A percentile compares a stretch with the other conserved stretches of the same genome.
These are phyloP conservation scores for Hygrocybe punicea DNA, from an alignment of 768 basidiomycete genomes.

Conservation along the genomic window DNA sequence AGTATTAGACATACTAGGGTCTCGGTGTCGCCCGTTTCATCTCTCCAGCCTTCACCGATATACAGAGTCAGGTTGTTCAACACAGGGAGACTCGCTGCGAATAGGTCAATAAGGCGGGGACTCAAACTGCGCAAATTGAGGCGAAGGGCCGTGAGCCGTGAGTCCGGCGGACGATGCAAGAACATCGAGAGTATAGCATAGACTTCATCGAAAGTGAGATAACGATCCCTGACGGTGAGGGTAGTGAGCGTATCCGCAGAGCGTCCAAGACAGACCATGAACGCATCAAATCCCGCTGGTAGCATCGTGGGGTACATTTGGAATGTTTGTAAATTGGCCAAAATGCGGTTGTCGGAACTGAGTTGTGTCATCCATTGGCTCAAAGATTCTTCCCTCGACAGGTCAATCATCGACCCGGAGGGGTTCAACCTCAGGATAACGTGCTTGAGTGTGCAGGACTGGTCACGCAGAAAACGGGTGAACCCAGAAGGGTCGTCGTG, in stretches of 20 bases:
- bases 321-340: constrained; percentile 33
- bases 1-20: constrained; percentile 1
- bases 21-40: constrained; percentile 9
- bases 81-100: constrained; percentile 30
- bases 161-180: constrained; percentile 13
- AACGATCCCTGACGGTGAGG: constrained; percentile 42
- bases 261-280: constrained; percentile 31
- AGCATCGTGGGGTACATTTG: constrained; percentile 43
- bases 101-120: constrained; percentile 32
- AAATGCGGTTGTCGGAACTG: constrained; percentile 25
- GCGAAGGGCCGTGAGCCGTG: constrained; percentile 27
- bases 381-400: constrained; percentile 31
- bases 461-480: constrained; percentile 28
- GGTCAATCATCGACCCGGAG: constrained; percentile 27
- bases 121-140: constrained; percentile 36
- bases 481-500: constrained; percentile 35
- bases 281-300: constrained; percentile 32
- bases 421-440: constrained; percentile 43
- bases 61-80: constrained; percentile 32
- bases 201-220: constrained; percentile 35
- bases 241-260: constrained; percentile 32
- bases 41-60: constrained; percentile 22
- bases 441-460: constrained; percentile 17
- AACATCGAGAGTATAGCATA: constrained; percentile 24
- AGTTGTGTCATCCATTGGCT: constrained; percentile 34